phyloP scores from a whole-genome alignment of 176 grass and related monocot genomes.

The Oryza australiensis region DNA sequence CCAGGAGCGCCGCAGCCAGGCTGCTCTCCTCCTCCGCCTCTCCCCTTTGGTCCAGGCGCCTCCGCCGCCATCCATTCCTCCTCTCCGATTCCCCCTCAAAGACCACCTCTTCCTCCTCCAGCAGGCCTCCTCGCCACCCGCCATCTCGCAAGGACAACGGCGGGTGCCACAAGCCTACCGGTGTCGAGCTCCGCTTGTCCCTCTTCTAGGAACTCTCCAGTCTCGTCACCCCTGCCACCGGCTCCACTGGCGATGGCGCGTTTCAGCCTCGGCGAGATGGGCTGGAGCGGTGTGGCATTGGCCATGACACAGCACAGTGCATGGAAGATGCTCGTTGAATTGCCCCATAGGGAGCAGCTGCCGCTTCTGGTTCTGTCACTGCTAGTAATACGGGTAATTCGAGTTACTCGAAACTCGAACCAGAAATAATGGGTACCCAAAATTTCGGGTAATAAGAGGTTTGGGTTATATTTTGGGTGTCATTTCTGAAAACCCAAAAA shows the following conservation, averaged over 20 bases:
- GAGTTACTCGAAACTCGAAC: no score
- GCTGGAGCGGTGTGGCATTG: accelerated
- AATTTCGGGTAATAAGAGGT: no score
- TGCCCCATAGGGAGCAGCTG: neutral
- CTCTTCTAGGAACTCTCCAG: constrained; percentile 48
- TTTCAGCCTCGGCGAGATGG: neutral
- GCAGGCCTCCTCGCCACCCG: neutral
- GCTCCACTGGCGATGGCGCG: neutral
- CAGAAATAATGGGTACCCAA: no score
- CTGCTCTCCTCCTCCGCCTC: constrained; percentile 6
- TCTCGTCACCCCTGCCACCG: neutral
- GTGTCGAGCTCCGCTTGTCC: neutral
- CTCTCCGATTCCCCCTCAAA: constrained; percentile 9
- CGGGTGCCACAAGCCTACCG: neutral
- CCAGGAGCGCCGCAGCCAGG: constrained; percentile 33
- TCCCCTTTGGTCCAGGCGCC: neutral
- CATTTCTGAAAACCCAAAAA: no score
- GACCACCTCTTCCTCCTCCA: constrained; percentile 11
- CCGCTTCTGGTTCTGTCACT: neutral
- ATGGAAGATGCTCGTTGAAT: constrained; percentile 33
- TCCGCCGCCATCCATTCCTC: neutral
- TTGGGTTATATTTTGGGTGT: no score
- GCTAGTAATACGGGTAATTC: no score
- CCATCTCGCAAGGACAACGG: neutral
- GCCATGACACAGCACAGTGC: neutral